Evolutionary conservation across 169 alveolate species (phyloP).

Genomic region (Plasmodium chabaudi): DNA sequence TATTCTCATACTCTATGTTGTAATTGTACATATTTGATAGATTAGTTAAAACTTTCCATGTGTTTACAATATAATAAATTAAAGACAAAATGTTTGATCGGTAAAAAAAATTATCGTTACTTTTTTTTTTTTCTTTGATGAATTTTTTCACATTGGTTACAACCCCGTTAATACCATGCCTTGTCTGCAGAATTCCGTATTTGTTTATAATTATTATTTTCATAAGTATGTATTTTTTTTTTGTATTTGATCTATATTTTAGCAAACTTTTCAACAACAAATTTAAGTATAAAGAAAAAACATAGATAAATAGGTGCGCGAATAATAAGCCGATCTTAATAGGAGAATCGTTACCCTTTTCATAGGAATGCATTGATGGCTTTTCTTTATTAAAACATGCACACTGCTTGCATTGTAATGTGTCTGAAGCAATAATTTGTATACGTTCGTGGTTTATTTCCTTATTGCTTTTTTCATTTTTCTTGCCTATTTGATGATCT

Average conservation of each 20-base stretch:
- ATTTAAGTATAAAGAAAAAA: slow-evolving; percentile 9
- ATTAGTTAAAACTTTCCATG: background rate
- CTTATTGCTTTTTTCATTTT: too few relatives aligned
- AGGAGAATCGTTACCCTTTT: background rate
- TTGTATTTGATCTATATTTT: slow-evolving; percentile 5
- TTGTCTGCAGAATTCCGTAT: background rate
- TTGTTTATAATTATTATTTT: slow-evolving; percentile 24
- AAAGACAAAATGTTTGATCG: background rate
- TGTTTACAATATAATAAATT: background rate
- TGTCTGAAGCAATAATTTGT: too few relatives aligned
- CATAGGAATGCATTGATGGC: background rate
- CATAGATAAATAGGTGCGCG: slow-evolving; percentile 2
- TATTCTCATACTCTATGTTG: background rate
- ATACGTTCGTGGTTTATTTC: too few relatives aligned
- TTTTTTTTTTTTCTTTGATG: background rate
- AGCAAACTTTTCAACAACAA: slow-evolving; percentile 7
- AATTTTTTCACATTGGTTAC: background rate
- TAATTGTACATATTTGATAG: background rate
- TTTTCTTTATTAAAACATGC: too few relatives aligned
- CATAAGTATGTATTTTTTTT: slow-evolving; percentile 19
- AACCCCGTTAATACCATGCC: background rate
- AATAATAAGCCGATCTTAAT: background rate
- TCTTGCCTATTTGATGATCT: too few relatives aligned
- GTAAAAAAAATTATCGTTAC: background rate
- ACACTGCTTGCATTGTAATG: too few relatives aligned